These are phyloP conservation scores for Corrigiola litoralis DNA, from an alignment of 179 eudicot species.

Conservation along the genomic window DNA sequence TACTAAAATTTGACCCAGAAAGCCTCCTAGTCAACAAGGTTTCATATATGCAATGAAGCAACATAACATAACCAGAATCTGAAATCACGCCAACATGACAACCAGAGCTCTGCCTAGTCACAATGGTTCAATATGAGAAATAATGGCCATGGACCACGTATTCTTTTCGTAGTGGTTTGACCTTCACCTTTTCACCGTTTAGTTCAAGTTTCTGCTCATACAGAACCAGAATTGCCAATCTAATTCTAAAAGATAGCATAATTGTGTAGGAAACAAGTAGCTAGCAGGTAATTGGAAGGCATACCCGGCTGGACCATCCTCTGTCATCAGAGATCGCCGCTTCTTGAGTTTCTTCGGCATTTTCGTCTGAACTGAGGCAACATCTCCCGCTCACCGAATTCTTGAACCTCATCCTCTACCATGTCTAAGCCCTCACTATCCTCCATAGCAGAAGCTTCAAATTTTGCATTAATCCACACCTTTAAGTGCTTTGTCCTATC, in stretches of 20 bases:
- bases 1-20: no score
- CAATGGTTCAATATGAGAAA: no score
- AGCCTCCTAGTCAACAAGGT: no score
- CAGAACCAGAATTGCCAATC: neutral
- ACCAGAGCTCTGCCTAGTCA: no score
- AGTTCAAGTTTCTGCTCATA: no score
- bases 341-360: conserved; percentile 80
- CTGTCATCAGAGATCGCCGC: conserved; percentile 57
- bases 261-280: neutral
- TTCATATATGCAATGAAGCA: no score
- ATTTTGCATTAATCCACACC: conserved; percentile 84
- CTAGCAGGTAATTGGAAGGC: conserved; percentile 17
- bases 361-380: conserved; percentile 48
- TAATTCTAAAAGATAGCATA: neutral
- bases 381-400: conserved; percentile 71
- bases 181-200: no score
- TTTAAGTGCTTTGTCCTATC: conserved; percentile 85
- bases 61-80: no score
- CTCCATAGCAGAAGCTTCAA: conserved; percentile 70
- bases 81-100: no score
- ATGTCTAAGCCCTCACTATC: conserved; percentile 34
- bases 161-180: no score
- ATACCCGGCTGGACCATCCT: conserved; percentile 86
- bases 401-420: conserved; percentile 36
- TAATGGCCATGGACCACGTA: no score